Evolutionary conservation across 106 monocot species (phyloP).

Genomic region (Ottelia alismoides): DNA sequence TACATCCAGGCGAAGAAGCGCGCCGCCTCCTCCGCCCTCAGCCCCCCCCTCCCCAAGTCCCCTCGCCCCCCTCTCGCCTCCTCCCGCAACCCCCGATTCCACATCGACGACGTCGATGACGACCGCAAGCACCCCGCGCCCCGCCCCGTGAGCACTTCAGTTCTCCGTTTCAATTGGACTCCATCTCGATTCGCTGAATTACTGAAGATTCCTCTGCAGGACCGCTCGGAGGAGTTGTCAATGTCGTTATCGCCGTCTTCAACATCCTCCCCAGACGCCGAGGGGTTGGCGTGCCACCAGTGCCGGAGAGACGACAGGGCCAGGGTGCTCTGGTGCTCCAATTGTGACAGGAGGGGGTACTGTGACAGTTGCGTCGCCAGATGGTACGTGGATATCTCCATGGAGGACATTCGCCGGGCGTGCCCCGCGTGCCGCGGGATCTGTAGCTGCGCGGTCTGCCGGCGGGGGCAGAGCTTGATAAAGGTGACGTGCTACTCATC

Average conservation of each 20-base stretch:
- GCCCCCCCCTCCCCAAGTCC: conserved; percentile 41
- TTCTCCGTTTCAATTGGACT: not conserved
- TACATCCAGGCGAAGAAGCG: conserved; percentile 96
- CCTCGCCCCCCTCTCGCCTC: too few relatives aligned
- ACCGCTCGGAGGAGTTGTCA: conserved; percentile 33
- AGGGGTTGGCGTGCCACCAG: conserved; percentile 72
- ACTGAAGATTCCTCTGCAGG: conserved; percentile 15
- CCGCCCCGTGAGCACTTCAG: too few relatives aligned
- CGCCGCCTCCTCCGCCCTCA: conserved; percentile 74
- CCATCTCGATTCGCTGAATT: not conserved
- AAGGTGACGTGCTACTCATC: conserved; percentile 39
- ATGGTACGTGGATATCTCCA: conserved; percentile 47
- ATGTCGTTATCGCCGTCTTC: too few relatives aligned
- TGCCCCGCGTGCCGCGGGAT: conserved; percentile 91
- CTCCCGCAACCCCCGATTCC: too few relatives aligned
- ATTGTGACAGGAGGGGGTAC: conserved; percentile 70
- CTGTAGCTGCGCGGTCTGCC: conserved; percentile 72
- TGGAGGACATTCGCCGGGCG: conserved; percentile 60
- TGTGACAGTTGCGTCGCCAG: conserved; percentile 55
- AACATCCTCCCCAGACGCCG: conserved; percentile 29
- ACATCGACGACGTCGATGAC: too few relatives aligned
- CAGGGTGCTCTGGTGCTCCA: conserved; percentile 51
- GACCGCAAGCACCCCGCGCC: too few relatives aligned
- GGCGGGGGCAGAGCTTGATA: conserved; percentile 62
- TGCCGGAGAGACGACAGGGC: conserved; percentile 47